phyloP scores from a whole-genome alignment of 1,139 yeast species.

The Geotrichum reessii region DNA sequence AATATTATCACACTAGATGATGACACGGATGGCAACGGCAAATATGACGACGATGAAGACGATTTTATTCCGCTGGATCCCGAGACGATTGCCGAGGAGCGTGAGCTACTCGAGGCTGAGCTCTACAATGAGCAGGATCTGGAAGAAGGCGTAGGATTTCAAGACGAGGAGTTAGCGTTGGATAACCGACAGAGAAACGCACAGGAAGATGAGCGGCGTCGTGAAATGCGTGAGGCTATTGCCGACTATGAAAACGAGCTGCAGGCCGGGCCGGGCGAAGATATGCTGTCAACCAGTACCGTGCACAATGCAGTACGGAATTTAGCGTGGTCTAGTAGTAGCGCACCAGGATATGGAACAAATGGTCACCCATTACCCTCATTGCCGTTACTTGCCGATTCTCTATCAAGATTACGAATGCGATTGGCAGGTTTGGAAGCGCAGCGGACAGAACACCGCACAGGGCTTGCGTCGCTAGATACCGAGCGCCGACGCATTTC shows the following conservation, averaged over 20 bases:
- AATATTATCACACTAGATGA: no score
- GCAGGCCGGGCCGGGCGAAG: neutral
- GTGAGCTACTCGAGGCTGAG: slow-evolving; percentile 23
- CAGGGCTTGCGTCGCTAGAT: slow-evolving; percentile 11
- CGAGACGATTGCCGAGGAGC: slow-evolving; percentile 29
- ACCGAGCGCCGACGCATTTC: slow-evolving; percentile 17
- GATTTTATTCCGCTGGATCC: slow-evolving; percentile 20
- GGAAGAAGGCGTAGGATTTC: slow-evolving; percentile 36
- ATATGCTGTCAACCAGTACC: neutral
- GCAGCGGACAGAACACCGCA: neutral
- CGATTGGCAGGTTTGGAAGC: slow-evolving; percentile 3
- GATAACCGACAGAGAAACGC: slow-evolving; percentile 28
- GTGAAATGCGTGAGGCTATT: slow-evolving; percentile 41
- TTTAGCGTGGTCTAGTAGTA: neutral
- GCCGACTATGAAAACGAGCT: slow-evolving; percentile 24
- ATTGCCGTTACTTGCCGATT: slow-evolving; percentile 13
- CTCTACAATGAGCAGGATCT: slow-evolving; percentile 30
- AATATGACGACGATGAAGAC: neutral
- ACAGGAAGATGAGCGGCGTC: slow-evolving; percentile 29
- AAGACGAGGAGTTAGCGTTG: slow-evolving; percentile 38
- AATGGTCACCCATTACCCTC: slow-evolving; percentile 5
- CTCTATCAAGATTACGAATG: neutral
- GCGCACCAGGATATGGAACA: slow-evolving; percentile 10
- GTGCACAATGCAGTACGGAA: neutral
- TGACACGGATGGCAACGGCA: no score